These are phyloP conservation scores for Candida schatavii DNA, from an alignment of 805 yeast genomes.

Conservation along the genomic window DNA sequence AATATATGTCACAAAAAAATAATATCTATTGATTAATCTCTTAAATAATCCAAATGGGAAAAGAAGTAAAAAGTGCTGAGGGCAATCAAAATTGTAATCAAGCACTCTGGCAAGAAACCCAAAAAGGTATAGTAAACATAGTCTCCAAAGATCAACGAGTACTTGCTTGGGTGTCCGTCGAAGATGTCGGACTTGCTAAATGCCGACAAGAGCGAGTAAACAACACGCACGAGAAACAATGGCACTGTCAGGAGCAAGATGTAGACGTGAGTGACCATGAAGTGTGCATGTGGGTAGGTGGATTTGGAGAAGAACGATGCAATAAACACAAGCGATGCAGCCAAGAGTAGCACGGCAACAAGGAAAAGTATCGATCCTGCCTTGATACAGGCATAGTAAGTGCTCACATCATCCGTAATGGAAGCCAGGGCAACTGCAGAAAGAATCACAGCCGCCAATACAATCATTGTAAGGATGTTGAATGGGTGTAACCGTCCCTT, in stretches of 20 bases:
- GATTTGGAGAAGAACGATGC: conserved; percentile 1
- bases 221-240: conserved; percentile 10
- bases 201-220: conserved; percentile 13
- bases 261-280: neutral
- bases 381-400: conserved; percentile 6
- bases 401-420: conserved; percentile 1
- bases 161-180: conserved; percentile 10
- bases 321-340: conserved; percentile 3
- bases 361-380: conserved; percentile 13
- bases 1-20: too few relatives aligned
- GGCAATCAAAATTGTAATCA: neutral
- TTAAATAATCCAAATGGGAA: neutral
- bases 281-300: neutral
- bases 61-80: neutral
- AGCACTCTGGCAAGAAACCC: conserved; percentile 4
- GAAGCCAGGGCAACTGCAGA: conserved; percentile 11
- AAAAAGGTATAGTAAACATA: conserved; percentile 5
- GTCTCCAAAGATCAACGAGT: conserved; percentile 8
- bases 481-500: conserved; percentile 9
- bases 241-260: conserved; percentile 7
- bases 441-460: conserved; percentile 10
- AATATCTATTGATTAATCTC: too few relatives aligned
- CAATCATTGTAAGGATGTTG: conserved; percentile 8
- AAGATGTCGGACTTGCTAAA: conserved; percentile 10
- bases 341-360: conserved; percentile 7